Conservation (phyloP, 345 rosid genomes). For the Eucalyptus caleyi region DNA sequence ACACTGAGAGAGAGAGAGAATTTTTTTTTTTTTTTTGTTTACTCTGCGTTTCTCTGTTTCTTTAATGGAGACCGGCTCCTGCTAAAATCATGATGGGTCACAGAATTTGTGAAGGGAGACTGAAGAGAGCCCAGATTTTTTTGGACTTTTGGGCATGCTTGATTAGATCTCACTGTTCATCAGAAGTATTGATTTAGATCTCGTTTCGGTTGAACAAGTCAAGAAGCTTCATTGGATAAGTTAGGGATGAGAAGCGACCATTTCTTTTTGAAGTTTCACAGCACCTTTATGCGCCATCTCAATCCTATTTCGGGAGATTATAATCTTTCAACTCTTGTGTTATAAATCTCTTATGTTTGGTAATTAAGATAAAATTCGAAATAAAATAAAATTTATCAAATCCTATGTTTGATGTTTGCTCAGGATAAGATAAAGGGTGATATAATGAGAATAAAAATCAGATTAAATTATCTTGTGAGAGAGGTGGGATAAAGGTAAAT, state of each 20-base stretch:
- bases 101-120: background rate
- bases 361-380: accelerated
- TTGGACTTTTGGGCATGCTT: background rate
- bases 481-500: accelerated
- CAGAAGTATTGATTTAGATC: background rate
- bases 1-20: background rate
- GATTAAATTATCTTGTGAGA: too few relatives aligned
- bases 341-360: accelerated
- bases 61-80: background rate
- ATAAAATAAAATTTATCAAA: too few relatives aligned
- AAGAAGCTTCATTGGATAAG: background rate
- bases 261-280: background rate
- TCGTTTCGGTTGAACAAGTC: background rate
- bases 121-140: background rate
- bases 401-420: accelerated
- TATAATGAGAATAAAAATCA: too few relatives aligned
- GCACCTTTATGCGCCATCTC: background rate
- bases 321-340: accelerated
- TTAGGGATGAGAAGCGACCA: background rate
- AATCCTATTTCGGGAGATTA: accelerated
- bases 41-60: background rate
- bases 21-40: background rate
- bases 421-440: too few relatives aligned
- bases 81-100: background rate
- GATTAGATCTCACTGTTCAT: background rate